phyloP scores from a whole-genome alignment of 2,329 filamentous ascomycete genomes.

The Aspergillus luchuensis region DNA sequence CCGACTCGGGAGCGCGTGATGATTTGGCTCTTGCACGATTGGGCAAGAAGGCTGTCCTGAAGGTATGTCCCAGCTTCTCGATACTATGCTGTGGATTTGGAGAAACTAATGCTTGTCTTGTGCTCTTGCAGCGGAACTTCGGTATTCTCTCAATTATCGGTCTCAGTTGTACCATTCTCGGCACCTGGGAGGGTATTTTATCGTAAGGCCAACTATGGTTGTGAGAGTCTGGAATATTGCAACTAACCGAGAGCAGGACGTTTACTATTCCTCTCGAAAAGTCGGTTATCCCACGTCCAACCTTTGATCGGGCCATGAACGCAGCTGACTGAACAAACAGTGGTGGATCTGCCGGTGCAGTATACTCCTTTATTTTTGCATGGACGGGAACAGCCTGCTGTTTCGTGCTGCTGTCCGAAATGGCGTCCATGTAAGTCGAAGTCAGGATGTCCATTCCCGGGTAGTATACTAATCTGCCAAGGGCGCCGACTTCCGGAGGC shows the following conservation, averaged over 20 bases:
- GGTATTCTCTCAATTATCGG: constrained; percentile 24
- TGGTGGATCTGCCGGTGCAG: constrained; percentile 36
- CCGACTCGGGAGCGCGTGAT: constrained; percentile 11
- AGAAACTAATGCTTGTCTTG: not conserved
- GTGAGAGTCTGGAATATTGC: not conserved
- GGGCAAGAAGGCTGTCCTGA: constrained; percentile 24
- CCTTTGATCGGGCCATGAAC: not conserved
- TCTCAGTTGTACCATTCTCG: constrained; percentile 27
- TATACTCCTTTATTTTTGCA: constrained; percentile 37
- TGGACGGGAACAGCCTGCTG: constrained; percentile 33
- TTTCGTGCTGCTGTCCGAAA: constrained; percentile 32
- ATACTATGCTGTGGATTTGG: too few species aligned
- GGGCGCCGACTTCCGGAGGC: constrained; percentile 40
- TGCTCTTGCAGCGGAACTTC: constrained; percentile 21
- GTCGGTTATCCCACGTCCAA: not conserved
- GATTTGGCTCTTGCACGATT: constrained; percentile 17
- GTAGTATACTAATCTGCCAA: constrained; percentile 11
- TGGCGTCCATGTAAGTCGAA: constrained; percentile 34
- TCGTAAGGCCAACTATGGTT: constrained; percentile 1
- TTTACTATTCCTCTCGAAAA: constrained; percentile 17
- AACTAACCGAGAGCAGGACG: not conserved
- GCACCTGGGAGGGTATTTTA: constrained; percentile 26
- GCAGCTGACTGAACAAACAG: constrained; percentile 15
- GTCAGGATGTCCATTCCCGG: too few species aligned
- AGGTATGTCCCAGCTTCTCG: constrained; percentile 7